Evolutionary conservation across 2,329 filamentous ascomycete genomes (phyloP).

Genomic region (Colletotrichum sp.): DNA sequence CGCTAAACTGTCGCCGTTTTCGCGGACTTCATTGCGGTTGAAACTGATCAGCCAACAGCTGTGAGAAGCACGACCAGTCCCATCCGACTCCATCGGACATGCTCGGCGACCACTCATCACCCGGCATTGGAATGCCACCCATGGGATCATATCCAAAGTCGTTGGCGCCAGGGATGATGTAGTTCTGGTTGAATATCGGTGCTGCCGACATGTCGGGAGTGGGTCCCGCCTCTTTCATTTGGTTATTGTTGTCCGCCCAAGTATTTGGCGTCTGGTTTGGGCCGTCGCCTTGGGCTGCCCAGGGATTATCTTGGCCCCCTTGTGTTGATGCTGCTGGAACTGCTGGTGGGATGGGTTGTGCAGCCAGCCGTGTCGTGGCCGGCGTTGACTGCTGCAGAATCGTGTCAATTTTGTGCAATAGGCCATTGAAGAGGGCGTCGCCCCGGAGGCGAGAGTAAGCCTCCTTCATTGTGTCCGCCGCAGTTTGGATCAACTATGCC

Average conservation of each 20-base stretch:
- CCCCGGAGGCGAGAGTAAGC: neutral
- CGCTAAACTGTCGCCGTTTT: neutral
- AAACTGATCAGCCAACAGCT: neutral
- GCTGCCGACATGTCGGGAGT: neutral
- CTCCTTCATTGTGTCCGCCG: neutral
- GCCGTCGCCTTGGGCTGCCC: neutral
- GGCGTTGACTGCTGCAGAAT: neutral
- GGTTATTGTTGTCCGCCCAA: neutral
- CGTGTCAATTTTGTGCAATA: conserved; percentile 2
- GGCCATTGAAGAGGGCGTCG: neutral
- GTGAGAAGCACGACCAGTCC: conserved; percentile 15
- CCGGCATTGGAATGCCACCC: neutral
- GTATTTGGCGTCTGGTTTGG: neutral
- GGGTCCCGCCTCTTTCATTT: neutral
- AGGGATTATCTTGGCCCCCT: neutral
- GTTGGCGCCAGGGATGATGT: neutral
- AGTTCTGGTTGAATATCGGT: neutral
- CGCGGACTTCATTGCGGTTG: neutral
- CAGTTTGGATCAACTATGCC: neutral
- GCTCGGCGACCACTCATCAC: conserved; percentile 8
- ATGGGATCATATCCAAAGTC: neutral
- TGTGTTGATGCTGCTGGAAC: neutral
- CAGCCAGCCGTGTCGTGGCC: neutral
- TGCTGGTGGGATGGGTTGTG: neutral
- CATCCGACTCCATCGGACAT: conserved; percentile 7